phyloP scores from a whole-genome alignment of 2,329 filamentous ascomycete species.

The Botrytis elliptica region DNA sequence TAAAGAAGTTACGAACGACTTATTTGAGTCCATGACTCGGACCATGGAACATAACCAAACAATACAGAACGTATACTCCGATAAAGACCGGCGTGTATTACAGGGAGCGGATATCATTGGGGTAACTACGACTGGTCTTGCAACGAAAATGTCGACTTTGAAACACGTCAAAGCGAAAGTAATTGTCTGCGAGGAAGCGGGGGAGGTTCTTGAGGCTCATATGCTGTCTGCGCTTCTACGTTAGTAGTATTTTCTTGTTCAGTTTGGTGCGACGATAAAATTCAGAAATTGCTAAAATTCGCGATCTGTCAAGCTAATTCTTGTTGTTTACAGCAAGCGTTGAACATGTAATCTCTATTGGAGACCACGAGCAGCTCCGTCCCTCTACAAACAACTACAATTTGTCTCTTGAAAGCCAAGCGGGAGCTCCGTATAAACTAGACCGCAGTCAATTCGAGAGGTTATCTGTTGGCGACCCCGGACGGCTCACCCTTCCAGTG shows the following conservation, averaged over 20 bases:
- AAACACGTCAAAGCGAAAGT: conserved; percentile 44
- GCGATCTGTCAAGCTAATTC: background rate
- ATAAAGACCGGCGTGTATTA: conserved; percentile 18
- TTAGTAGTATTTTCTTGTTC: conserved; percentile 16
- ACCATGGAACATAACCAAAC: background rate
- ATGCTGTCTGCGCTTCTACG: conserved; percentile 39
- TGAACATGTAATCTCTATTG: conserved; percentile 46
- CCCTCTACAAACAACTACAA: conserved; percentile 36
- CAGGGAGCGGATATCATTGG: conserved; percentile 47
- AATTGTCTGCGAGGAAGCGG: conserved; percentile 46
- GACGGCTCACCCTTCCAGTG: conserved; percentile 29
- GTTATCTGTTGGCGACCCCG: conserved; percentile 27
- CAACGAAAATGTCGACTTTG: conserved; percentile 45
- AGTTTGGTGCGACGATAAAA: too few species aligned
- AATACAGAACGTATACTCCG: conserved; percentile 22
- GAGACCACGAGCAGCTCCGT: conserved; percentile 46
- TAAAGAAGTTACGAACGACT: background rate
- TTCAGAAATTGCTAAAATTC: conserved; percentile 32
- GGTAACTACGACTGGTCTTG: conserved; percentile 53
- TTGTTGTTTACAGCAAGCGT: conserved; percentile 36
- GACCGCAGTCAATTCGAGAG: conserved; percentile 37
- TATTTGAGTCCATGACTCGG: background rate
- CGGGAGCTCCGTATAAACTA: conserved; percentile 30
- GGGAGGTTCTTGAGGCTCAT: conserved; percentile 45
- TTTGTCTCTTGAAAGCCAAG: conserved; percentile 37